Evolutionary conservation across 2,329 filamentous ascomycete species (phyloP).

Genomic region (Paecilomyces fulvus): DNA sequence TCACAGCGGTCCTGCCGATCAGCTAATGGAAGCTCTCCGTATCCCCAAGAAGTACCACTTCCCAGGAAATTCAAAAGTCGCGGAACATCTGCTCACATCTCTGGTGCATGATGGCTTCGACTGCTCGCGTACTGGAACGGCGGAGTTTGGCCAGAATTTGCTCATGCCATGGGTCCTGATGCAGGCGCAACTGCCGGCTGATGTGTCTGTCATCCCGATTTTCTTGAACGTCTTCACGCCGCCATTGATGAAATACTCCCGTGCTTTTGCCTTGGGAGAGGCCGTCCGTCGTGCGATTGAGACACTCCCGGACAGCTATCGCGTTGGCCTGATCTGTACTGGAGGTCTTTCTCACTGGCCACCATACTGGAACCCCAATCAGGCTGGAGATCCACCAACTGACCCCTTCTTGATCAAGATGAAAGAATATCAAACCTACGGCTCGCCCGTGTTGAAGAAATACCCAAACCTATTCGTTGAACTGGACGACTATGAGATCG

Average conservation of each 20-base stretch:
- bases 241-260: constrained; percentile 19
- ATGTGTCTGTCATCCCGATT: constrained; percentile 18
- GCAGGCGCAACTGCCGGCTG: constrained; percentile 12
- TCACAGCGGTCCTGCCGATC: constrained; percentile 20
- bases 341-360: constrained; percentile 23
- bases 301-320: constrained; percentile 5
- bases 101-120: constrained; percentile 19
- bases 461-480: constrained; percentile 19
- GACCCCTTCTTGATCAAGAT: constrained; percentile 21
- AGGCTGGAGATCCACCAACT: constrained; percentile 15
- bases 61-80: constrained; percentile 16
- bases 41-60: constrained; percentile 17
- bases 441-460: constrained; percentile 14
- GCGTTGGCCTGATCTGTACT: constrained; percentile 10
- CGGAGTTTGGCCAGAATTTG: constrained; percentile 20
- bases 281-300: constrained; percentile 17
- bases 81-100: constrained; percentile 15
- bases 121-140: constrained; percentile 13
- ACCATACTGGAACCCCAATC: constrained; percentile 19
- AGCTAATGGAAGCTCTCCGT: constrained; percentile 19
- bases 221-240: constrained; percentile 23
- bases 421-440: constrained; percentile 21
- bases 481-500: constrained; percentile 23
- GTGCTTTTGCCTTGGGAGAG: constrained; percentile 21
- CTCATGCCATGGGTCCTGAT: constrained; percentile 24